Conservation (phyloP, 2,329 filamentous ascomycete genomes). For the Claviceps pazoutovae region DNA sequence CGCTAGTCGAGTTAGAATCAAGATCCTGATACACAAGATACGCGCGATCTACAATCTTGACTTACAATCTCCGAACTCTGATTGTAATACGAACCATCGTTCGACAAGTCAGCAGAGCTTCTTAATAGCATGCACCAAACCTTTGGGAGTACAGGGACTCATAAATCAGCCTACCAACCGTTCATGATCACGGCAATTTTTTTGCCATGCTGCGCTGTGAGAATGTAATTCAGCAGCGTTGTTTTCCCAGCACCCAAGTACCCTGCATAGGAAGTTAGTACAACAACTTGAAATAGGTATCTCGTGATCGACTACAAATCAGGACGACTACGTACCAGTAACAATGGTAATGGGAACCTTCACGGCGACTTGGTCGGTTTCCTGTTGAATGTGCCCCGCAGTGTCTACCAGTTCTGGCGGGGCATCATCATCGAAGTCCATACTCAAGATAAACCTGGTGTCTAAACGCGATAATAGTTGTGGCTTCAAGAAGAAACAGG, state of each 20-base stretch:
- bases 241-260: conserved; percentile 95
- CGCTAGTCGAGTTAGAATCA: conserved; percentile 33
- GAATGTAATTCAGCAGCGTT: conserved; percentile 86
- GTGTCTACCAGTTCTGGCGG: conserved; percentile 50
- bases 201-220: conserved; percentile 91
- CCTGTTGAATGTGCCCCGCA: conserved; percentile 21
- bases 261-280: conserved; percentile 34
- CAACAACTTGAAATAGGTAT: too few species aligned
- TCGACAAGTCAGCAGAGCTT: background rate
- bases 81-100: background rate
- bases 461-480: background rate
- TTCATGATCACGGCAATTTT: conserved; percentile 97
- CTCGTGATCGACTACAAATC: background rate
- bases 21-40: conserved; percentile 8
- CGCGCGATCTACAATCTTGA: conserved; percentile 4
- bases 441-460: conserved; percentile 13
- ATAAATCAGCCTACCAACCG: conserved; percentile 26
- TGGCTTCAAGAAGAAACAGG: background rate
- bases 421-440: conserved; percentile 53
- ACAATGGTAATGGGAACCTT: conserved; percentile 80
- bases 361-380: conserved; percentile 31
- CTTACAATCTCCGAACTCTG: conserved; percentile 72
- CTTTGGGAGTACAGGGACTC: too few species aligned
- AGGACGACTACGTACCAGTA: conserved; percentile 39
- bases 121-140: background rate